Percentiles rank a stretch among this genome's conserved stretches.
Conservation (phyloP, 2,329 filamentous ascomycete genomes). For the Fusarium annulatum region DNA sequence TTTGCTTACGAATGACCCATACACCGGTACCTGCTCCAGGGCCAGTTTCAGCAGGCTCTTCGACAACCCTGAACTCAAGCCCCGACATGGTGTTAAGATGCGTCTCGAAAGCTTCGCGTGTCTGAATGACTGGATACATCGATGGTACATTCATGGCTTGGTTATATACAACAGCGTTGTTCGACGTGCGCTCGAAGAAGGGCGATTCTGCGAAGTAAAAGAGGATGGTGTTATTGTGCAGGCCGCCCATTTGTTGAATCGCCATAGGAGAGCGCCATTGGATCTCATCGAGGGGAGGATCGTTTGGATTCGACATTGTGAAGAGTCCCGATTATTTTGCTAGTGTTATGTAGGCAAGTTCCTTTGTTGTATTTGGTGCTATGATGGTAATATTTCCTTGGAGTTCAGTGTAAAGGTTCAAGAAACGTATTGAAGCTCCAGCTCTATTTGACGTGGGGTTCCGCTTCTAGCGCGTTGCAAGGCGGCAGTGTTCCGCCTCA, state of each 20-base stretch:
- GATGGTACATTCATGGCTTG: conserved; percentile 71
- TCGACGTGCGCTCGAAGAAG: conserved; percentile 75
- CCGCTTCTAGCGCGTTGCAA: conserved; percentile 23
- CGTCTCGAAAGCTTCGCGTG: conserved; percentile 71
- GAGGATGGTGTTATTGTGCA: conserved; percentile 73
- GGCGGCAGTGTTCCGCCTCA: conserved; percentile 30
- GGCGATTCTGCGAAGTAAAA: conserved; percentile 76
- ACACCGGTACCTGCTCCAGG: conserved; percentile 74
- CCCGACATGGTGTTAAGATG: conserved; percentile 73
- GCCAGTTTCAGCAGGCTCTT: conserved; percentile 71
- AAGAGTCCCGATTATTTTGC: neutral
- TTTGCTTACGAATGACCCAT: conserved; percentile 78
- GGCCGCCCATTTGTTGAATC: conserved; percentile 63
- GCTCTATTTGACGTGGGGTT: conserved; percentile 31
- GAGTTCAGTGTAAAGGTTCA: neutral
- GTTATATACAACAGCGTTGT: conserved; percentile 71
- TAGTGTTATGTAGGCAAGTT: neutral
- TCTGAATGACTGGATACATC: conserved; percentile 68
- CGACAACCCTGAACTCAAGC: conserved; percentile 73
- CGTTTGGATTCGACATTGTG: conserved; percentile 58
- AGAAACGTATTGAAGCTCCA: conserved; percentile 17
- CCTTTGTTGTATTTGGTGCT: neutral
- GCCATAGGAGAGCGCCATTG: conserved; percentile 69
- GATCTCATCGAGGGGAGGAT: conserved; percentile 72
- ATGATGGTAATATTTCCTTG: conserved; percentile 17